Percentiles rank a stretch among this genome's conserved stretches.
Conservation (phyloP, 176 grass and related monocot genomes). For the Cocos nucifera region DNA sequence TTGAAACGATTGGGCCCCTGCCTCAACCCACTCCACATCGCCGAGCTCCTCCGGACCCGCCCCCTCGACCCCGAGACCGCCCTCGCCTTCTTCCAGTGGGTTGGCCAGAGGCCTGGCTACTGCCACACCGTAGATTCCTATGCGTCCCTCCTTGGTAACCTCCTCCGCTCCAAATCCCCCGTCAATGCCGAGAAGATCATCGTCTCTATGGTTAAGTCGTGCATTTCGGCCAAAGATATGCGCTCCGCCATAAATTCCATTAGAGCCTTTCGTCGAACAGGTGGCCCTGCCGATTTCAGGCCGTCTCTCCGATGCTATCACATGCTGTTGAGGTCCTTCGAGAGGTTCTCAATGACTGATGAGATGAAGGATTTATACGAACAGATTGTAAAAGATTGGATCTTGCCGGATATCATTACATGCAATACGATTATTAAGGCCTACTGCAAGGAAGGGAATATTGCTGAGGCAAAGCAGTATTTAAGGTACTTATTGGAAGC, state of each 20-base stretch:
- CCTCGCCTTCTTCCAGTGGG: constrained; percentile 18
- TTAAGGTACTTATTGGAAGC: neutral
- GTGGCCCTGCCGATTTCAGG: neutral
- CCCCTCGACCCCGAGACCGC: neutral
- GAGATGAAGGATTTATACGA: constrained; percentile 8
- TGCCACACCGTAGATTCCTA: constrained; percentile 6
- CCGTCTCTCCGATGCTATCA: constrained; percentile 11
- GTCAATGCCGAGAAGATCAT: neutral
- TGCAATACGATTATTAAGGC: constrained; percentile 23
- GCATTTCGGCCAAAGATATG: constrained; percentile 1
- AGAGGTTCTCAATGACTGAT: neutral
- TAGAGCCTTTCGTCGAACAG: neutral
- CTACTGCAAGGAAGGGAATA: constrained; percentile 4
- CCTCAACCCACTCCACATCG: constrained; percentile 7
- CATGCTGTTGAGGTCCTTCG: neutral
- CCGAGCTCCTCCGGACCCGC: neutral
- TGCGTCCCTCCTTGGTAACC: constrained; percentile 1
- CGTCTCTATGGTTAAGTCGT: constrained; percentile 6
- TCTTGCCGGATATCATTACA: constrained; percentile 8
- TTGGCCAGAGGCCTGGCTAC: constrained; percentile 8
- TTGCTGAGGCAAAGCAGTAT: constrained; percentile 3
- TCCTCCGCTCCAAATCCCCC: constrained; percentile 4
- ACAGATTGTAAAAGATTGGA: neutral
- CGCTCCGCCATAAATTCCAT: constrained; percentile 1
- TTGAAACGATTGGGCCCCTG: neutral